A percentile compares a stretch with the other conserved stretches of the same genome.
These are phyloP conservation scores for Candida takata DNA, from an alignment of 805 yeast genomes.

Conservation along the genomic window DNA sequence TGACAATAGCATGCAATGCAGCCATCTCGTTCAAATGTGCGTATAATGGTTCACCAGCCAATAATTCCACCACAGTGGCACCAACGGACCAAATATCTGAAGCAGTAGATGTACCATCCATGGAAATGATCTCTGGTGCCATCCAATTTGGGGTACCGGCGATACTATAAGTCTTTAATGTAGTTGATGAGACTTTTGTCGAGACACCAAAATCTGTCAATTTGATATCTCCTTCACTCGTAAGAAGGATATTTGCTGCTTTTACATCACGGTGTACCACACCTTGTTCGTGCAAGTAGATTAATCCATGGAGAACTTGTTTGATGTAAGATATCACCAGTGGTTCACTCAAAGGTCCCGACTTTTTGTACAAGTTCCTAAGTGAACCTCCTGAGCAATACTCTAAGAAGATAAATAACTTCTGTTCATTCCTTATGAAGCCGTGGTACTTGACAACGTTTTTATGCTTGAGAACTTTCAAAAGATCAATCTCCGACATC, in stretches of 20 bases:
- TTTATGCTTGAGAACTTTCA: slow-evolving; percentile 74
- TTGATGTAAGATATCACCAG: slow-evolving; percentile 53
- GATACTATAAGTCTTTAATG: slow-evolving; percentile 47
- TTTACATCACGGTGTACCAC: slow-evolving; percentile 71
- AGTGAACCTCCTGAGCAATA: slow-evolving; percentile 67
- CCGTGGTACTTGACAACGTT: slow-evolving; percentile 93
- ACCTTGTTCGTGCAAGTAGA: slow-evolving; percentile 57
- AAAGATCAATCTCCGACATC: slow-evolving; percentile 60
- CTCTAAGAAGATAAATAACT: slow-evolving; percentile 70
- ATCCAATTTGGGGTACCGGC: slow-evolving; percentile 97
- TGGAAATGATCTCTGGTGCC: slow-evolving; percentile 92
- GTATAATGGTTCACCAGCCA: slow-evolving; percentile 85
- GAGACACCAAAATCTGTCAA: slow-evolving; percentile 73
- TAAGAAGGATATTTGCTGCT: slow-evolving; percentile 69
- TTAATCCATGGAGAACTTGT: slow-evolving; percentile 64
- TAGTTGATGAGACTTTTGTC: slow-evolving; percentile 52
- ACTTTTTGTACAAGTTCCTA: slow-evolving; percentile 31
- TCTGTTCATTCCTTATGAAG: slow-evolving; percentile 62
- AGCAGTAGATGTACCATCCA: slow-evolving; percentile 79
- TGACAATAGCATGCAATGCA: slow-evolving; percentile 77
- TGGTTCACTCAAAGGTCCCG: slow-evolving; percentile 50
- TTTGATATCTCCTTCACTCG: slow-evolving; percentile 59
- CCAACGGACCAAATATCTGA: slow-evolving; percentile 94
- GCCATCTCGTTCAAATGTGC: slow-evolving; percentile 70
- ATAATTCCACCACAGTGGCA: slow-evolving; percentile 84